phyloP scores from a whole-genome alignment of 148 eudicot genomes.

The Amaranthus palmeri region DNA sequence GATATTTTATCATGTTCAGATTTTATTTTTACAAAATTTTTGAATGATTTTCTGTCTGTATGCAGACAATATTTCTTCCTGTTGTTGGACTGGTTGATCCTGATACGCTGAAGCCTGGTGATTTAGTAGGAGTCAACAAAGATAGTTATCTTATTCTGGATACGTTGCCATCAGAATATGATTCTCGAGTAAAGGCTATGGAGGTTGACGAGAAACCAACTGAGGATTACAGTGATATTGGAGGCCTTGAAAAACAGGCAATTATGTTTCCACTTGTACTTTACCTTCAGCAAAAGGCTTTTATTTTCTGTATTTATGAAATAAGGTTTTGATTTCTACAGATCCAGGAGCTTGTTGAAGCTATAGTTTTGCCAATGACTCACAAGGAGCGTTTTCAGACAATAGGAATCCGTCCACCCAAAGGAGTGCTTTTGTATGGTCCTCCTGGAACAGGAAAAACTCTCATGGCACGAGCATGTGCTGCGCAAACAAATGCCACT shows the following conservation, averaged over 20 bases:
- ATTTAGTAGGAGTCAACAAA: conserved; percentile 96
- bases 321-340: conserved; percentile 18
- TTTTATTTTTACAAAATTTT: not conserved
- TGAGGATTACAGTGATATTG: conserved; percentile 95
- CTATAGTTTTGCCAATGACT: conserved; percentile 96
- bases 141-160: conserved; percentile 96
- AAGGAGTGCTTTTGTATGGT: conserved; percentile 96
- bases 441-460: conserved; percentile 99
- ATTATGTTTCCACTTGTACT: conserved; percentile 12
- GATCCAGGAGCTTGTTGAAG: conserved; percentile 98
- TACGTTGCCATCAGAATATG: conserved; percentile 91
- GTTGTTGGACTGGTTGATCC: conserved; percentile 98
- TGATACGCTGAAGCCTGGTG: conserved; percentile 90
- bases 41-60: not conserved
- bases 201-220: conserved; percentile 99
- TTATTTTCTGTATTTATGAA: not conserved
- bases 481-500: conserved; percentile 99
- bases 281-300: not conserved
- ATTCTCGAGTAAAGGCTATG: conserved; percentile 97
- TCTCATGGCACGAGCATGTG: conserved; percentile 98
- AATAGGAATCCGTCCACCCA: conserved; percentile 86
- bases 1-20: not conserved
- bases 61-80: conserved; percentile 93
- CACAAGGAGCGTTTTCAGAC: conserved; percentile 91
- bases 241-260: conserved; percentile 96